Base-by-base conservation (phyloP, 2,329 filamentous ascomycete genomes). In the Colletotrichum sp. region DNA sequence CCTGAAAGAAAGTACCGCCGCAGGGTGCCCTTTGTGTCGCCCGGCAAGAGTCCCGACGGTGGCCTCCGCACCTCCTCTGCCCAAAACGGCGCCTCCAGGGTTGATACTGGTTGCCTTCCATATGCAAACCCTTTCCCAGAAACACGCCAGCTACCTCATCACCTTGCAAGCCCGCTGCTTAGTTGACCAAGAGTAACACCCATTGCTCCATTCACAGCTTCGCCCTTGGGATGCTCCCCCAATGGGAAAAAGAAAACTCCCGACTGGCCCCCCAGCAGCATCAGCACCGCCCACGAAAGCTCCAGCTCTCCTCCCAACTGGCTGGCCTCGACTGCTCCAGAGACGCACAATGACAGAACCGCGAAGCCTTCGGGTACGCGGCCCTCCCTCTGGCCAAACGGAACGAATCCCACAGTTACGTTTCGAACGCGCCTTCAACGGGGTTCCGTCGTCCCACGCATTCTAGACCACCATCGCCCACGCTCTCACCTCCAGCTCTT, bases 71-170 rank as follows among this genome's bases (percentile, higher is more conserved):
- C 39, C 43, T 57, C 39, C 55, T 72, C 26, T 72, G n/a, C 60
- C 55, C 36, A 61, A 72, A 63, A 64, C 63, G 32, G 24, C 26
- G 30, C 21, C 73, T 68, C 36, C 73, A 68, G 70, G 73, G 69
- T 68, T 72, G 36, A 73, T 75, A 75, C 73, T 12, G 64, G 69
- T 55, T 63, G 24, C 16, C 32, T 26, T 63, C 30, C 43, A 72
- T 73, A 63, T 75, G 69, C 73, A 52, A 55, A 61, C 72, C 71
- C 61, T 67, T 55, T 72, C 28, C 63, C 32, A 72, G 70, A 64
- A 75, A 75, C 72, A 66, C 69, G 64, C 63, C 73, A 73, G 57
- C 43, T 72, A 32, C 52, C 61, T 72, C 68, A 67, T 57, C 68
- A 66, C 63, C 72, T 75, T 72, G 68, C 32, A 55, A 73, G 12